These are phyloP conservation scores for Amauroascus verrucosus DNA, from an alignment of 2,329 filamentous ascomycete species.

Conservation along the genomic window DNA sequence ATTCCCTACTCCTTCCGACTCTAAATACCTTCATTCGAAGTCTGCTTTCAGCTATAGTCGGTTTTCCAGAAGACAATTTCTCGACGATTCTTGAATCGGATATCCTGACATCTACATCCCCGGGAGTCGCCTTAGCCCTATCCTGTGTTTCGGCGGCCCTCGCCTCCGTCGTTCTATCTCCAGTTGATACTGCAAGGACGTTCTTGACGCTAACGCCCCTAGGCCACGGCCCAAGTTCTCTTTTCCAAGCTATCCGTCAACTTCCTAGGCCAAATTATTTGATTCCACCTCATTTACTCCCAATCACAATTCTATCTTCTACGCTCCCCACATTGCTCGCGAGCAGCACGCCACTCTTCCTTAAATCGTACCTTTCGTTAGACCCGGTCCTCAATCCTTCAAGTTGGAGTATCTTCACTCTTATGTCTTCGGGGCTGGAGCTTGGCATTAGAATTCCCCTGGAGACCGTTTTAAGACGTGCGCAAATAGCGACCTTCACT, in stretches of 20 bases:
- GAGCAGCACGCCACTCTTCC: conserved; percentile 70
- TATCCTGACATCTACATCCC: conserved; percentile 70
- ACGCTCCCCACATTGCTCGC: conserved; percentile 73
- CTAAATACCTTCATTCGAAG: conserved; percentile 88
- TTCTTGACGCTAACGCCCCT: conserved; percentile 73
- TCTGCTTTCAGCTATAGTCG: conserved; percentile 79
- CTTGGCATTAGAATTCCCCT: conserved; percentile 80
- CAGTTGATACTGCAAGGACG: conserved; percentile 82
- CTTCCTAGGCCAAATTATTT: conserved; percentile 62
- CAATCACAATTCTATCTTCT: conserved; percentile 80
- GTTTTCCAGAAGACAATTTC: conserved; percentile 67
- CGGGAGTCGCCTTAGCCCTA: conserved; percentile 69
- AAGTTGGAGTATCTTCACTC: conserved; percentile 71
- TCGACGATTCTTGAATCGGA: conserved; percentile 51
- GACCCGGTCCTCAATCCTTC: conserved; percentile 72
- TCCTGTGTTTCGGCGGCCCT: conserved; percentile 54
- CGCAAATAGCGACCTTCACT: conserved; percentile 65
- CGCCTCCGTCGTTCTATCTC: conserved; percentile 71
- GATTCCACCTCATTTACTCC: conserved; percentile 58
- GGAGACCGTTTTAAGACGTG: conserved; percentile 82
- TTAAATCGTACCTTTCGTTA: conserved; percentile 74
- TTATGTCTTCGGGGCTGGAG: conserved; percentile 67
- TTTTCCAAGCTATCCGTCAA: conserved; percentile 64
- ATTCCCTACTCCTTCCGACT: conserved; percentile 73
- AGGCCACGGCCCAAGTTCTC: conserved; percentile 62